phyloP scores from a whole-genome alignment of 139 green algal species.

The Chlamydomonas incerta region DNA sequence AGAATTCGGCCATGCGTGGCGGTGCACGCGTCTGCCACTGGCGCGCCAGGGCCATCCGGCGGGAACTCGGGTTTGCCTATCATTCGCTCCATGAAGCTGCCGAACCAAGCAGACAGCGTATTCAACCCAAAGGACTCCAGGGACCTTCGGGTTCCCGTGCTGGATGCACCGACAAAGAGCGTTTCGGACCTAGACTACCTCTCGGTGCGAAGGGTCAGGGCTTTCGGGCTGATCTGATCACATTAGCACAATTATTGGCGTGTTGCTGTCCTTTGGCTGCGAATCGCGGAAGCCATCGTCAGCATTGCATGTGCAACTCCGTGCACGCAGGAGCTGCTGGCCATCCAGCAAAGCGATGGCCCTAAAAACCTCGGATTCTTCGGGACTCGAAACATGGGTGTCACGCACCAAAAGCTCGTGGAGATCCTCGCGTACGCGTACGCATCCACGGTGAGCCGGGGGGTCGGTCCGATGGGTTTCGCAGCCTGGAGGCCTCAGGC shows the following conservation, averaged over 20 bases:
- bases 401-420: conserved; percentile 97
- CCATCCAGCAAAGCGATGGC: conserved; percentile 95
- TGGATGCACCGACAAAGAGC: conserved; percentile 37
- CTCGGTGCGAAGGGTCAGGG: conserved; percentile 39
- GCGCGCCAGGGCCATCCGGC: neutral
- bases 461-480: no score
- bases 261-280: no score
- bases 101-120: conserved; percentile 65
- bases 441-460: conserved; percentile 87
- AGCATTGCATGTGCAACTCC: neutral
- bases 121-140: conserved; percentile 50
- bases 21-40: neutral
- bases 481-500: no score
- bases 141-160: conserved; percentile 32
- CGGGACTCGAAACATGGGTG: conserved; percentile 98
- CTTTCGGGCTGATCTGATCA: neutral
- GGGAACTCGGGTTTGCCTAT: neutral
- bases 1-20: neutral
- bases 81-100: conserved; percentile 40
- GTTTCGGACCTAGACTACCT: conserved; percentile 69
- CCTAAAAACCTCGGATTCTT: conserved; percentile 97
- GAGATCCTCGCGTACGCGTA: conserved; percentile 98
- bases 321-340: conserved; percentile 90
- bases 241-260: neutral
- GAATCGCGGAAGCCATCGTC: neutral